Base-by-base conservation (phyloP, 2,329 filamentous ascomycete genomes). In the Colletotrichum sidae region DNA sequence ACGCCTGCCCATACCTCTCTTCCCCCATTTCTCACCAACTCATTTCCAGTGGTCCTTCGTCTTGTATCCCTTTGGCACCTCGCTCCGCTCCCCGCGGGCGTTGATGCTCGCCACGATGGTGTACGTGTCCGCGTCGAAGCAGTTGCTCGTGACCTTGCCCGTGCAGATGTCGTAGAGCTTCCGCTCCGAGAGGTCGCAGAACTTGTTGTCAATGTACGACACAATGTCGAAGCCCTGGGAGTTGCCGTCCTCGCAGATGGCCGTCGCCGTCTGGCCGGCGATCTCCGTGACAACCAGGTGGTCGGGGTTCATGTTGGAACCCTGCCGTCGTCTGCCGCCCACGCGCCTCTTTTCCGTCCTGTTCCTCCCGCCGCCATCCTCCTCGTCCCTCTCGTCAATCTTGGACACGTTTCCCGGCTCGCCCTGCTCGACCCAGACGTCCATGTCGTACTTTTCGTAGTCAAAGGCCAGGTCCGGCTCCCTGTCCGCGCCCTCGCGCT, bases 391-490 rank as follows among this genome's bases (percentile, higher is more conserved):
- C 35, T 50, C 17, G 55, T 47, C 33, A 10, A 38, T 39, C 9
- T 57, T 41, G 10, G 4, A 11, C 7, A 33, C 54, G 1, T 47
- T 25, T 2, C 11, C 25, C 4, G 47, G 25, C 42, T 58, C 60
- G 46, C 61, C 65, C 42, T 58, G 62, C 37, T 60, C 17, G 10
- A 60, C 25, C 58, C 45, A 62, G 37, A 67, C 63, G 10, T 55
- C 34, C 51, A 67, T 68, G n/a, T 69, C 50, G 49, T 59, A 61
- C n/a, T 62, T 62, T 17, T 66, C 8, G 41, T 53, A 55, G 50
- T 70, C 65, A 12, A 69, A 60, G 35, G 69, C 69, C 25, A 56
- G 55, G 33, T 68, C 66, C 1, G 68, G 61, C 3, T 64, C n/a
- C 46, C 68, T 52, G n/a, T 69, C 63, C 1, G 51, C 42, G 4